These are phyloP conservation scores for Ophiocordyceps australis DNA, from an alignment of 2,329 filamentous ascomycete genomes.

Conservation along the genomic window DNA sequence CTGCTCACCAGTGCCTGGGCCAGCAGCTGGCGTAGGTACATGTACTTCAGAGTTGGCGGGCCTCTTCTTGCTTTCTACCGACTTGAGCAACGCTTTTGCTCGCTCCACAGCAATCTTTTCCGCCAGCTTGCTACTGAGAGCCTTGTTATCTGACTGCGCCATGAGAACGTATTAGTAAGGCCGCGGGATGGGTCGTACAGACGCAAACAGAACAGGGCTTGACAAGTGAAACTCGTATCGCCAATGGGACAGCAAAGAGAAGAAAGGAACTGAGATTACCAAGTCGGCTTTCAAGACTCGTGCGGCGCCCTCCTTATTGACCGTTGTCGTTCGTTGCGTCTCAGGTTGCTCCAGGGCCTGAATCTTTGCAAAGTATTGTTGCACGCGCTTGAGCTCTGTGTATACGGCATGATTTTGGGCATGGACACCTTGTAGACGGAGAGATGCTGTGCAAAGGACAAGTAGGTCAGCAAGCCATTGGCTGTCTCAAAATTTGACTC, in stretches of 20 bases:
- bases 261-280: conserved; percentile 23
- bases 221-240: not conserved
- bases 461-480: not conserved
- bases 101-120: conserved; percentile 39
- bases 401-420: conserved; percentile 76
- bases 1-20: conserved; percentile 5
- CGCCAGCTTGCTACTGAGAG: conserved; percentile 29
- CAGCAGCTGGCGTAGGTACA: conserved; percentile 7
- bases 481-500: too few species aligned
- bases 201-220: not conserved
- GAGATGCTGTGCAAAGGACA: conserved; percentile 31
- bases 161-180: conserved; percentile 4
- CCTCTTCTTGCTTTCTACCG: conserved; percentile 25
- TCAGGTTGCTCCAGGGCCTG: conserved; percentile 52
- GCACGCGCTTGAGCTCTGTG: conserved; percentile 69
- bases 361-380: conserved; percentile 87
- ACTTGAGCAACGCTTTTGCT: conserved; percentile 30
- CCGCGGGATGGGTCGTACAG: too few species aligned
- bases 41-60: conserved; percentile 14
- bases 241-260: not conserved
- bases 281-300: conserved; percentile 72
- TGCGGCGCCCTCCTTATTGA: conserved; percentile 61
- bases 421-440: conserved; percentile 63
- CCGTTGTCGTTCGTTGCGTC: conserved; percentile 28
- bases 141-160: conserved; percentile 28